phyloP scores from a whole-genome alignment of 352 stramenopile species.

The Elongisporangium anandrum region DNA sequence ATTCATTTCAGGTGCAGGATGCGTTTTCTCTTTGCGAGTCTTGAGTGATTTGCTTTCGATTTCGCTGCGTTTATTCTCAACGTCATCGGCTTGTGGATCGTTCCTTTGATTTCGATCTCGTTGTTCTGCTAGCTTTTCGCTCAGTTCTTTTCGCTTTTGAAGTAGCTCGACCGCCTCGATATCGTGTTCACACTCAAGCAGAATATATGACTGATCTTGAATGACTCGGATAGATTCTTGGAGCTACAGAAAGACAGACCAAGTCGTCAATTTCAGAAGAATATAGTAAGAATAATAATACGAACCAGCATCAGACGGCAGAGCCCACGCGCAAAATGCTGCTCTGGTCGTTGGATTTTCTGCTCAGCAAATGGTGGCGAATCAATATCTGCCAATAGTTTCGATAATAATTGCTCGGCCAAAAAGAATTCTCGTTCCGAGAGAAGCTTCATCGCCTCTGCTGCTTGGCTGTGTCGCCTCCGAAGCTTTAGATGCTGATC shows the following conservation, averaged over 20 bases:
- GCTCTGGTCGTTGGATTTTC: constrained; percentile 15
- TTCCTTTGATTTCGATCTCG: not conserved
- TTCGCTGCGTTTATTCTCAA: not conserved
- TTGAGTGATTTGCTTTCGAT: not conserved
- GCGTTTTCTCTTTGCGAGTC: not conserved
- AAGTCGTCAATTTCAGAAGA: not conserved
- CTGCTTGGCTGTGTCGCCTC: constrained; percentile 12
- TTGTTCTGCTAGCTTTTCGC: not conserved
- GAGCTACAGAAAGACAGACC: constrained; percentile 6
- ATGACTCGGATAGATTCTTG: constrained; percentile 11
- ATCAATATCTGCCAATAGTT: constrained; percentile 18
- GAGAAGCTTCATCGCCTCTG: constrained; percentile 25
- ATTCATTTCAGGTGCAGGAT: not conserved
- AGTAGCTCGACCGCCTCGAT: constrained; percentile 16
- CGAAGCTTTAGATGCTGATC: constrained; percentile 10
- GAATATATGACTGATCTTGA: constrained; percentile 10
- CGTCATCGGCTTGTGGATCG: not conserved
- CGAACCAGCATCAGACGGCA: constrained; percentile 39
- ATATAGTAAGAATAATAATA: not conserved
- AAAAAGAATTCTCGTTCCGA: constrained; percentile 16
- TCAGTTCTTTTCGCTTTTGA: not conserved
- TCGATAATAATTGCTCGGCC: constrained; percentile 25
- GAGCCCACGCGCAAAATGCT: constrained; percentile 37
- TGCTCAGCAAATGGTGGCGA: constrained; percentile 12
- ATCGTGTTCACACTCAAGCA: constrained; percentile 16